A percentile compares a stretch with the other conserved stretches of the same genome.
Evolutionary conservation across 2,329 filamentous ascomycete species (phyloP).

Genomic region (Ambrosiella cleistominuta): DNA sequence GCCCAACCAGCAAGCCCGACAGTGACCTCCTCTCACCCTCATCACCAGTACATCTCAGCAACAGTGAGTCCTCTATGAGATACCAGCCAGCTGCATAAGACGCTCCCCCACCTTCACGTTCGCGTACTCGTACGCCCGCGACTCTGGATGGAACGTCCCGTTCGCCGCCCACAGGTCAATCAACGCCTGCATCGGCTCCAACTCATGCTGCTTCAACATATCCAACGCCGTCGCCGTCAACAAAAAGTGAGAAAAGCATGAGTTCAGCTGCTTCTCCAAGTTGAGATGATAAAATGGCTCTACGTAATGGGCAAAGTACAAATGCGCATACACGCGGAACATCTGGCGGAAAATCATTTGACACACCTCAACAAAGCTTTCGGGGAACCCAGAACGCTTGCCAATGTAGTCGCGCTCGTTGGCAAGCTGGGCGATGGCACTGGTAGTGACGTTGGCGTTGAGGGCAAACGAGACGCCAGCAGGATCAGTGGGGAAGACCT

Average conservation of each 20-base stretch:
- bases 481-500: slow-evolving; percentile 78
- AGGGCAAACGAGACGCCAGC: slow-evolving; percentile 49
- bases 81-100: slow-evolving; percentile 30
- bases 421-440: slow-evolving; percentile 44
- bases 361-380: slow-evolving; percentile 76
- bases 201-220: slow-evolving; percentile 73
- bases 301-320: slow-evolving; percentile 91
- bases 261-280: slow-evolving; percentile 66
- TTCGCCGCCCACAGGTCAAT: slow-evolving; percentile 85
- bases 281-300: slow-evolving; percentile 73
- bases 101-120: slow-evolving; percentile 43
- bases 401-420: slow-evolving; percentile 65
- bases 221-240: slow-evolving; percentile 64
- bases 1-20: not conserved
- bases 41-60: not conserved
- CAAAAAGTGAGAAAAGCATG: slow-evolving; percentile 73
- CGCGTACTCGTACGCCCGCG: slow-evolving; percentile 47
- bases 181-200: slow-evolving; percentile 89
- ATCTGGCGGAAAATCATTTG: slow-evolving; percentile 94
- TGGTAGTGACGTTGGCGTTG: slow-evolving; percentile 39
- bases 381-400: slow-evolving; percentile 81
- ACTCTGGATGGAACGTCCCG: slow-evolving; percentile 66
- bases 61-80: not conserved
- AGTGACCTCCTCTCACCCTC: not conserved
- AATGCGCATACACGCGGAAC: slow-evolving; percentile 94